Evolutionary conservation across 1,139 yeast genomes (phyloP).

Genomic region (Protomyces lactucae-debilis): DNA sequence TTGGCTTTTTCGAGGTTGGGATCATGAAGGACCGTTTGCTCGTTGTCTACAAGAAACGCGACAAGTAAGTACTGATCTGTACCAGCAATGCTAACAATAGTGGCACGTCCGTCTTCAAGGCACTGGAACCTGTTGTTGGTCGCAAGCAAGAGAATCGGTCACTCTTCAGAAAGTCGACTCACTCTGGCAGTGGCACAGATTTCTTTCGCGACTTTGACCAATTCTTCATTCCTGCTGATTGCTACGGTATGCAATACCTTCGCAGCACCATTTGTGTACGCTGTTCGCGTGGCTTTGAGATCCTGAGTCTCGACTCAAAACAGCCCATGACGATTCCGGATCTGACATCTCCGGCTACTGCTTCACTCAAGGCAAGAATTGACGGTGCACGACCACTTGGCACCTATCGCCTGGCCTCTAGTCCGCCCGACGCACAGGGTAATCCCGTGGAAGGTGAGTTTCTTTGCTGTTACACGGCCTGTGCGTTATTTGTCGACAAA

Average conservation of each 20-base stretch:
- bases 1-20: constrained; percentile 58
- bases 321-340: constrained; percentile 56
- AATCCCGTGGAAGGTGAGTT: constrained; percentile 47
- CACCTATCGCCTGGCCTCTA: constrained; percentile 51
- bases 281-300: constrained; percentile 64
- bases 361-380: constrained; percentile 24
- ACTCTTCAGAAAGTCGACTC: constrained; percentile 1
- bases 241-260: constrained; percentile 41
- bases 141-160: constrained; percentile 12
- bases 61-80: constrained; percentile 25
- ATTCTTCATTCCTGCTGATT: constrained; percentile 38
- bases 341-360: constrained; percentile 12
- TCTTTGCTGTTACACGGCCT: constrained; percentile 64
- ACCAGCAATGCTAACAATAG: background rate
- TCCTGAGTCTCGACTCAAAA: constrained; percentile 57
- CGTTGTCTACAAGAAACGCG: constrained; percentile 42
- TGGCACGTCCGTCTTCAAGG: constrained; percentile 38
- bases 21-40: constrained; percentile 56
- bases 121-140: constrained; percentile 47
- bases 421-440: background rate
- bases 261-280: constrained; percentile 55
- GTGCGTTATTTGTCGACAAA: constrained; percentile 65
- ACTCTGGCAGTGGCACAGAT: constrained; percentile 35
- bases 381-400: constrained; percentile 49
- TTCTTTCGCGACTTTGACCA: constrained; percentile 41